Evolutionary conservation across 352 stramenopile genomes (phyloP).

Genomic region (Phytophthora aleatoria): DNA sequence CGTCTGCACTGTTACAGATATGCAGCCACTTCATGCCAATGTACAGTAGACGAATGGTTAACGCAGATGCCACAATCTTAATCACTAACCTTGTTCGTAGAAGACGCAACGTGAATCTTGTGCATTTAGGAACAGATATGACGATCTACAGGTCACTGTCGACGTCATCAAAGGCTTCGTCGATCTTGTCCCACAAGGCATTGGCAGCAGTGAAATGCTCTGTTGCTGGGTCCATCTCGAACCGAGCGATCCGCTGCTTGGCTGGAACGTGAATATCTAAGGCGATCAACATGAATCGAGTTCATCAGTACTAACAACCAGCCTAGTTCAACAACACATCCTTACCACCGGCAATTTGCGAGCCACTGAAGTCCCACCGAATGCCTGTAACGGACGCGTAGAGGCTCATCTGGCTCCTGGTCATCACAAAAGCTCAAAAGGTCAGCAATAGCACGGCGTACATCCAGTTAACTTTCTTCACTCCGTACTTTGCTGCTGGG

Average conservation of each 20-base stretch:
- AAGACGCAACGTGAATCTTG: neutral
- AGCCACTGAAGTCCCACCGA: slow-evolving; percentile 74
- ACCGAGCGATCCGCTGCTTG: slow-evolving; percentile 60
- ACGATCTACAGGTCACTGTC: slow-evolving; percentile 48
- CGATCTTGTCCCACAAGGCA: slow-evolving; percentile 70
- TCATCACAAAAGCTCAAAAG: slow-evolving; percentile 1
- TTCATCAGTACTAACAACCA: neutral
- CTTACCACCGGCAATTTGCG: slow-evolving; percentile 53
- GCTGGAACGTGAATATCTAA: slow-evolving; percentile 67
- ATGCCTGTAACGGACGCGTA: slow-evolving; percentile 79
- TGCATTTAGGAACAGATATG: neutral
- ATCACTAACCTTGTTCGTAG: neutral
- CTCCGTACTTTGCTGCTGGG: slow-evolving; percentile 62
- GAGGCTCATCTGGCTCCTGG: slow-evolving; percentile 78
- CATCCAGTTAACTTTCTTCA: neutral
- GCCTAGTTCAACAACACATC: neutral
- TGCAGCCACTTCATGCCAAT: neutral
- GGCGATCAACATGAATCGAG: neutral
- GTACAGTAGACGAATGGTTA: neutral
- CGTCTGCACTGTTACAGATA: neutral
- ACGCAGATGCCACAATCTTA: no score
- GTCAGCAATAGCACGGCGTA: neutral
- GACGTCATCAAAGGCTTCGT: slow-evolving; percentile 65
- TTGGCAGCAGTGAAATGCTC: slow-evolving; percentile 67
- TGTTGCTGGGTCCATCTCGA: slow-evolving; percentile 59